Percentiles rank a stretch among this genome's conserved stretches.
Conservation (phyloP, 495 filamentous ascomycete genomes). For the Poronia punctata region DNA sequence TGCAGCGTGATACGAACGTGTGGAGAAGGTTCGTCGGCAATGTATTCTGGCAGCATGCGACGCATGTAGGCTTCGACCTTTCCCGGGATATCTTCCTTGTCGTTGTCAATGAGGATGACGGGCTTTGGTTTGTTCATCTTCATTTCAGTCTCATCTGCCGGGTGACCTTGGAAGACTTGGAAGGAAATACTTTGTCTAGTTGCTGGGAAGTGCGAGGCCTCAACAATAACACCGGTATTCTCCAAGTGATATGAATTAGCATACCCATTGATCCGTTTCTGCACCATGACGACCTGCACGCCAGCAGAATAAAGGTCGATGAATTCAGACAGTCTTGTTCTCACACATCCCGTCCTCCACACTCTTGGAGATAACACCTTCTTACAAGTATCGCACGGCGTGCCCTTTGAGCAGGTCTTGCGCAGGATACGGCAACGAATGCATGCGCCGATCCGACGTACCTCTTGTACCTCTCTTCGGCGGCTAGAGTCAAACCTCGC, state of each 20-base stretch:
- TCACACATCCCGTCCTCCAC: constrained; percentile 74
- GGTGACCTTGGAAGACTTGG: constrained; percentile 46
- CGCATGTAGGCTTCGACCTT: constrained; percentile 69
- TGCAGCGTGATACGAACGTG: constrained; percentile 62
- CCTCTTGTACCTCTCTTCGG: constrained; percentile 72
- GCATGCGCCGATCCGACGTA: constrained; percentile 75
- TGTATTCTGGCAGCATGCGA: constrained; percentile 52
- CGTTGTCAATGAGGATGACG: constrained; percentile 53
- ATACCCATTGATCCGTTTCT: constrained; percentile 54
- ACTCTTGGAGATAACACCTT: constrained; percentile 71
- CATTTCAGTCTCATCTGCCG: constrained; percentile 21
- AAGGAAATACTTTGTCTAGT: constrained; percentile 46
- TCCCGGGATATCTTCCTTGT: constrained; percentile 58
- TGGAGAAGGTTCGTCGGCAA: constrained; percentile 57
- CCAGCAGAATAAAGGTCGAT: constrained; percentile 66
- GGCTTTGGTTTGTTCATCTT: constrained; percentile 8
- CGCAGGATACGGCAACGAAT: constrained; percentile 81
- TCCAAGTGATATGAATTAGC: constrained; percentile 51
- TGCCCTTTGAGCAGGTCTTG: constrained; percentile 76
- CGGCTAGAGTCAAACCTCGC: constrained; percentile 61
- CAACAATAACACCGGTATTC: constrained; percentile 53
- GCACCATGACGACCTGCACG: constrained; percentile 61
- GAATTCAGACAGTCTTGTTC: constrained; percentile 66
- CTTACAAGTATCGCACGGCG: constrained; percentile 73
- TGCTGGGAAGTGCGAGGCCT: constrained; percentile 63